These are phyloP conservation scores for Cutaneotrichosporon mucoides DNA, from an alignment of 1,284 basidiomycete genomes.

Conservation along the genomic window DNA sequence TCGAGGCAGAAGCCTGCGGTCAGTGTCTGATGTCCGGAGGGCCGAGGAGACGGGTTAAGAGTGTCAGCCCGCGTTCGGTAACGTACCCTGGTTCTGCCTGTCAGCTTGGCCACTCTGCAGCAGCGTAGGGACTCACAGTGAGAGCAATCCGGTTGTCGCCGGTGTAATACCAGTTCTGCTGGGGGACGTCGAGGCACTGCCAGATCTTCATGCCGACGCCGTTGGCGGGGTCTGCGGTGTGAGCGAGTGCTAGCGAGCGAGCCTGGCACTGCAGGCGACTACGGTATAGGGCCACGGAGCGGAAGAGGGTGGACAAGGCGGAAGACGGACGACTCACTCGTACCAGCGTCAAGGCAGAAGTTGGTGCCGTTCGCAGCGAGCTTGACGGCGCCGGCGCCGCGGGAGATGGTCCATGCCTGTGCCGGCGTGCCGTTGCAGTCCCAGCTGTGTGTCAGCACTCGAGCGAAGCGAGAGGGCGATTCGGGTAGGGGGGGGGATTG, in stretches of 20 bases:
- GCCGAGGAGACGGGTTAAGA: too few relatives aligned
- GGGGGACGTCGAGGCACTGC: slow-evolving; percentile 16
- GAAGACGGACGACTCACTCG: too few relatives aligned
- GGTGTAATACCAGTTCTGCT: slow-evolving; percentile 17
- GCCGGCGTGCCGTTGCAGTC: slow-evolving; percentile 33
- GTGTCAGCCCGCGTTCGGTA: too few relatives aligned
- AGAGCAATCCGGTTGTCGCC: slow-evolving; percentile 14
- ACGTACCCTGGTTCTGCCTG: neutral
- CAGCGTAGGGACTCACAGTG: neutral
- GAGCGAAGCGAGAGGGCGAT: too few relatives aligned
- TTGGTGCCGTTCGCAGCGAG: slow-evolving; percentile 24
- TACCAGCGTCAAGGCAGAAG: slow-evolving; percentile 34
- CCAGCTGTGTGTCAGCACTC: slow-evolving; percentile 4
- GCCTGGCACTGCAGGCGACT: too few relatives aligned
- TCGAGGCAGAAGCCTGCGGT: slow-evolving; percentile 26
- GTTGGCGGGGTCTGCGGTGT: slow-evolving; percentile 8
- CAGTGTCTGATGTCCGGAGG: too few relatives aligned
- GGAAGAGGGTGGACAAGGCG: too few relatives aligned
- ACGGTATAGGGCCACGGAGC: too few relatives aligned
- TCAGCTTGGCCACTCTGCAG: too few relatives aligned
- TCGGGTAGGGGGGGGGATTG: too few relatives aligned
- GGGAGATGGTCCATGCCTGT: slow-evolving; percentile 28
- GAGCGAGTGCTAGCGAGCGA: neutral
- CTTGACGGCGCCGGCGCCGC: slow-evolving; percentile 23
- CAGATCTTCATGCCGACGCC: slow-evolving; percentile 19